Conservation (phyloP, 108 stramenopile species). For the Schizochytrium sp. region DNA sequence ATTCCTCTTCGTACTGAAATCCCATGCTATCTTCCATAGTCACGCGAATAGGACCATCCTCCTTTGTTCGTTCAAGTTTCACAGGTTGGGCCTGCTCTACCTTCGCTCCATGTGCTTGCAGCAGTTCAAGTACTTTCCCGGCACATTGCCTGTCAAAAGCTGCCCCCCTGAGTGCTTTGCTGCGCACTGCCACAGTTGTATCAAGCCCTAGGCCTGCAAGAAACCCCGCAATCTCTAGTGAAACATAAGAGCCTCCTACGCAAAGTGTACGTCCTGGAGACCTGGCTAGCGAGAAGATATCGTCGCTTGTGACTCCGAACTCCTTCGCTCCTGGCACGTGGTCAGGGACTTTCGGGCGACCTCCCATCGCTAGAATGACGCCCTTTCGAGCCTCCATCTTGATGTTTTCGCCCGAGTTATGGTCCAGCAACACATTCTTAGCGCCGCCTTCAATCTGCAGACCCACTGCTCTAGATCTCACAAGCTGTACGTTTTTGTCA, state of each 20-base stretch:
- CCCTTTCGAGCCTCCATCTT: conserved; percentile 73
- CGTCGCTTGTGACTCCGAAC: conserved; percentile 73
- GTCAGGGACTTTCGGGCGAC: conserved; percentile 85
- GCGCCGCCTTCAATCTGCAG: not conserved
- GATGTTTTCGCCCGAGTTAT: too few relatives aligned
- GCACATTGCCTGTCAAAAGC: conserved; percentile 94
- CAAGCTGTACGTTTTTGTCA: conserved; percentile 13
- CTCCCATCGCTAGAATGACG: conserved; percentile 91
- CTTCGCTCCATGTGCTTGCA: conserved; percentile 86
- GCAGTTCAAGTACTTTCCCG: conserved; percentile 83
- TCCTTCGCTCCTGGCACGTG: conserved; percentile 67
- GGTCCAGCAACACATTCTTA: not conserved
- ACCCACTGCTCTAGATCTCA: not conserved
- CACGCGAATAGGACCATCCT: not conserved
- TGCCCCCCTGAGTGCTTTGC: conserved; percentile 63
- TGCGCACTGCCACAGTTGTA: conserved; percentile 74
- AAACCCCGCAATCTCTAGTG: conserved; percentile 78
- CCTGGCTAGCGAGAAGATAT: conserved; percentile 71
- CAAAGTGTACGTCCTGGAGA: conserved; percentile 73
- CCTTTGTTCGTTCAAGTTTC: not conserved
- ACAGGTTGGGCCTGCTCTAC: conserved; percentile 67
- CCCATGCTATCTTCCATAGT: conserved; percentile 66
- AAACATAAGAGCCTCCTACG: conserved; percentile 77
- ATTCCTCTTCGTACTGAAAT: conserved; percentile 62
- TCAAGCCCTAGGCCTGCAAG: conserved; percentile 68